These are phyloP conservation scores for Ceratocystis destructans DNA, from an alignment of 2,329 filamentous ascomycete species.

Conservation along the genomic window DNA sequence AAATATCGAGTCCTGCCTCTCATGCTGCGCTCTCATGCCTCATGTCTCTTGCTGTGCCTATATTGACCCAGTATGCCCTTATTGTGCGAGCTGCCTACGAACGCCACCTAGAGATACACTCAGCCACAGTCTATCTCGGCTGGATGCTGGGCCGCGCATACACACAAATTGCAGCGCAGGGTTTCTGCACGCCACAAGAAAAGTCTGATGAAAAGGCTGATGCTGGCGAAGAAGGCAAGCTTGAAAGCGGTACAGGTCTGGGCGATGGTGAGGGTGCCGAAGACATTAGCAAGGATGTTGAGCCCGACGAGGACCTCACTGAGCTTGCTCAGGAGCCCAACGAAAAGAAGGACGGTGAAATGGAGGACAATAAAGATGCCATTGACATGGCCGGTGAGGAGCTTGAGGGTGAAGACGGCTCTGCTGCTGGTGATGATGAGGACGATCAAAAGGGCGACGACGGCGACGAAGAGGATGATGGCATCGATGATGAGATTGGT, in stretches of 20 bases:
- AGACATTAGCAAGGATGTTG: constrained; percentile 94
- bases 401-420: constrained; percentile 69
- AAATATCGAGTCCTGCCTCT: not conserved
- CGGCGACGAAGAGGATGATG: constrained; percentile 56
- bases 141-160: constrained; percentile 66
- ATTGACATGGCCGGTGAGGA: constrained; percentile 91
- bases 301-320: constrained; percentile 81
- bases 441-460: constrained; percentile 48
- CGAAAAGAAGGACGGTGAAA: constrained; percentile 48
- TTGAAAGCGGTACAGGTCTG: constrained; percentile 83
- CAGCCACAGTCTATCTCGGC: constrained; percentile 57
- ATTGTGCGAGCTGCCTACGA: constrained; percentile 46
- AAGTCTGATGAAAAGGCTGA: constrained; percentile 57
- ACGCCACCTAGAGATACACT: constrained; percentile 51
- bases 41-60: constrained; percentile 50
- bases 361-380: constrained; percentile 70
- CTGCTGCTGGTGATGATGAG: constrained; percentile 47
- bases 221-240: constrained; percentile 64
- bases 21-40: constrained; percentile 25
- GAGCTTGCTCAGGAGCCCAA: constrained; percentile 81
- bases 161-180: constrained; percentile 62
- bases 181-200: constrained; percentile 84
- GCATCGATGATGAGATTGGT: constrained; percentile 79
- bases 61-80: constrained; percentile 57
- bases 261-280: constrained; percentile 90